A percentile compares a stretch with the other conserved stretches of the same genome.
Conservation (phyloP, 352 stramenopile species). For the Blastocystis sp. region DNA sequence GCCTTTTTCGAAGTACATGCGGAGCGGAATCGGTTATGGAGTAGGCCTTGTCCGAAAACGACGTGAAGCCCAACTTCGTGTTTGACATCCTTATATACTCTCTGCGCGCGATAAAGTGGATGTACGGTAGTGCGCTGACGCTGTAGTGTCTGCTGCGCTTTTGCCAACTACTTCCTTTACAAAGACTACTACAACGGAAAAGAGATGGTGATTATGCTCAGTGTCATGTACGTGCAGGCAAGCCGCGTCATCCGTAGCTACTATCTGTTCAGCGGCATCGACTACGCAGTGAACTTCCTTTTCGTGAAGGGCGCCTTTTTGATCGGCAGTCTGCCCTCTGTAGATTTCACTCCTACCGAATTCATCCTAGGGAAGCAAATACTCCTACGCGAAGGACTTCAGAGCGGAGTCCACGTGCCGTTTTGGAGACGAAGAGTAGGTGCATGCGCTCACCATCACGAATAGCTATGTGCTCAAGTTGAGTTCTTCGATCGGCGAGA, state of each 20-base stretch:
- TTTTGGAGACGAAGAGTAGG: slow-evolving; percentile 49
- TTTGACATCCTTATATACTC: slow-evolving; percentile 41
- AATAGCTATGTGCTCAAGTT: slow-evolving; percentile 37
- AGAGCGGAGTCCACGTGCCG: background rate
- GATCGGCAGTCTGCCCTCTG: slow-evolving; percentile 50
- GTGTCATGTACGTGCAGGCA: background rate
- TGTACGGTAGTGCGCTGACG: background rate
- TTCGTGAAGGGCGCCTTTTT: slow-evolving; percentile 35
- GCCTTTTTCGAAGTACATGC: slow-evolving; percentile 43
- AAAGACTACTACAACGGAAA: slow-evolving; percentile 60
- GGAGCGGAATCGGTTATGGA: too few species aligned
- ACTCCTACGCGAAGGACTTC: slow-evolving; percentile 35
- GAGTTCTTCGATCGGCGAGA: background rate
- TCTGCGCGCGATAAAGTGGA: slow-evolving; percentile 27
- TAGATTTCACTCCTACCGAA: background rate
- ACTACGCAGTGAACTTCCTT: slow-evolving; percentile 40
- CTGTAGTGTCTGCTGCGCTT: slow-evolving; percentile 40
- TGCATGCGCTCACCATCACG: background rate
- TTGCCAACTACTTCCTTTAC: slow-evolving; percentile 58
- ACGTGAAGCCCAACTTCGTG: slow-evolving; percentile 68
- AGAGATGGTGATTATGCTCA: slow-evolving; percentile 39
- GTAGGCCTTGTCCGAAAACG: slow-evolving; percentile 48
- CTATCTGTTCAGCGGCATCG: slow-evolving; percentile 45
- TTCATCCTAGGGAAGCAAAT: slow-evolving; percentile 62
- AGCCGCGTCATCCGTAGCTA: slow-evolving; percentile 5